Evolutionary conservation across 2,329 filamentous ascomycete genomes (phyloP).

Genomic region (Sporothrix pallida): DNA sequence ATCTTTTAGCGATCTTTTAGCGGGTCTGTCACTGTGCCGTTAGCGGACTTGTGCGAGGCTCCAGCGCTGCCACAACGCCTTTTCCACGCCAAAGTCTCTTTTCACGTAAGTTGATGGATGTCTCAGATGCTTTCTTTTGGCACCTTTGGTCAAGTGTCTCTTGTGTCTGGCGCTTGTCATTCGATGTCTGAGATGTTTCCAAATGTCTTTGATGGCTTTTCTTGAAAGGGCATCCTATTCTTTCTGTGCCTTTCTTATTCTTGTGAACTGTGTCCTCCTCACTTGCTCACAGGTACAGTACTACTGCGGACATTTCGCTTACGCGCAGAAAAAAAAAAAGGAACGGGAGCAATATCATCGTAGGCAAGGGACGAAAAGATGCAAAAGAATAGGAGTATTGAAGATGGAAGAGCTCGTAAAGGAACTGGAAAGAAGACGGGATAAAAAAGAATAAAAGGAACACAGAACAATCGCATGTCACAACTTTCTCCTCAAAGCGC

Average conservation of each 20-base stretch:
- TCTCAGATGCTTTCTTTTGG: constrained; percentile 21
- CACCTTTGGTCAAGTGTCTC: background rate
- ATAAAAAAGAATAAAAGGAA: background rate
- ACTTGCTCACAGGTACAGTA: background rate
- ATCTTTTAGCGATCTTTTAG: constrained; percentile 8
- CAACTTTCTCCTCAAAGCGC: background rate
- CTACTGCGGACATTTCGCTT: constrained; percentile 6
- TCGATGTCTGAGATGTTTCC: constrained; percentile 14
- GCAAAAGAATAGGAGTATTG: background rate
- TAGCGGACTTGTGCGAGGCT: background rate
- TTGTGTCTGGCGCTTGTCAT: constrained; percentile 9
- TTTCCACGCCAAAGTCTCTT: background rate
- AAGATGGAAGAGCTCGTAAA: background rate
- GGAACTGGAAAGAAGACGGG: background rate
- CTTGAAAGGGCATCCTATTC: background rate
- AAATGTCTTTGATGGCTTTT: constrained; percentile 6
- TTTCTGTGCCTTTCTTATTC: background rate
- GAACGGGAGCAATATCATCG: background rate
- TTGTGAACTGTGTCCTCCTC: background rate
- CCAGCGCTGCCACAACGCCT: background rate
- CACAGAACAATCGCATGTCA: background rate
- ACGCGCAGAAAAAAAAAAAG: background rate
- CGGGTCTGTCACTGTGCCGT: background rate
- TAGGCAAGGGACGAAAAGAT: constrained; percentile 5
- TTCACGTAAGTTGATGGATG: constrained; percentile 4